A percentile compares a stretch with the other conserved stretches of the same genome.
Evolutionary conservation across 2,329 filamentous ascomycete genomes (phyloP).

Genomic region (Penicillium brevicompactum): DNA sequence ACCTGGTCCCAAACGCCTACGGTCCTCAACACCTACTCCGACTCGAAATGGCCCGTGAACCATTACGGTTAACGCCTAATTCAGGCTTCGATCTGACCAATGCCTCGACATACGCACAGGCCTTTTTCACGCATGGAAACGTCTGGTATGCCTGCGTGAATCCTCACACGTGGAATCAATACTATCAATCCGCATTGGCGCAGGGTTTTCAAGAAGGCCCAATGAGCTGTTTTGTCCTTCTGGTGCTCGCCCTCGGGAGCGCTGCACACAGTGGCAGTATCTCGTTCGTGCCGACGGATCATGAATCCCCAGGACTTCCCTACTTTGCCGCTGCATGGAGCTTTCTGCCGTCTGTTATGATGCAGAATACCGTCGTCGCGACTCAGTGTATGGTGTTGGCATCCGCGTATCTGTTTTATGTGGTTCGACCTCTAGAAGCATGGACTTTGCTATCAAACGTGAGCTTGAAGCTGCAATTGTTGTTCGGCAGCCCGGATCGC

Average conservation of each 20-base stretch:
- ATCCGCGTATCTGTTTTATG: slow-evolving; percentile 79
- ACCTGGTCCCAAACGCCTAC: slow-evolving; percentile 74
- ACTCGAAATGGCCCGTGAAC: slow-evolving; percentile 76
- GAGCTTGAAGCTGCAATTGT: slow-evolving; percentile 77
- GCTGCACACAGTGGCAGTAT: slow-evolving; percentile 76
- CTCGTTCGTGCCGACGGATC: slow-evolving; percentile 67
- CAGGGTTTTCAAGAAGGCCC: slow-evolving; percentile 76
- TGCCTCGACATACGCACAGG: slow-evolving; percentile 72
- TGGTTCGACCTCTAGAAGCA: slow-evolving; percentile 78
- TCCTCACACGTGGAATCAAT: slow-evolving; percentile 75
- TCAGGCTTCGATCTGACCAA: slow-evolving; percentile 73
- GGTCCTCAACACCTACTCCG: slow-evolving; percentile 81
- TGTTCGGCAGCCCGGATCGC: slow-evolving; percentile 72
- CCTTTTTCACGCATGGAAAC: slow-evolving; percentile 80
- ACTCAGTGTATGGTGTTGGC: slow-evolving; percentile 80
- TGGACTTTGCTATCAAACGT: slow-evolving; percentile 80
- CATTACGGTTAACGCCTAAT: slow-evolving; percentile 62
- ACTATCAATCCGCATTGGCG: slow-evolving; percentile 74
- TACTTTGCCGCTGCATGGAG: slow-evolving; percentile 83
- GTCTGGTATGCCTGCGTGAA: slow-evolving; percentile 86
- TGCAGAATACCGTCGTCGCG: slow-evolving; percentile 73
- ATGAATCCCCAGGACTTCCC: slow-evolving; percentile 73
- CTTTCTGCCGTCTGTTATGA: slow-evolving; percentile 76
- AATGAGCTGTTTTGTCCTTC: slow-evolving; percentile 78
- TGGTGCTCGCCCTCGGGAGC: slow-evolving; percentile 76